These are phyloP conservation scores for Cutaneotrichosporon cyanovorans DNA, from an alignment of 1,284 basidiomycete species.

Conservation along the genomic window DNA sequence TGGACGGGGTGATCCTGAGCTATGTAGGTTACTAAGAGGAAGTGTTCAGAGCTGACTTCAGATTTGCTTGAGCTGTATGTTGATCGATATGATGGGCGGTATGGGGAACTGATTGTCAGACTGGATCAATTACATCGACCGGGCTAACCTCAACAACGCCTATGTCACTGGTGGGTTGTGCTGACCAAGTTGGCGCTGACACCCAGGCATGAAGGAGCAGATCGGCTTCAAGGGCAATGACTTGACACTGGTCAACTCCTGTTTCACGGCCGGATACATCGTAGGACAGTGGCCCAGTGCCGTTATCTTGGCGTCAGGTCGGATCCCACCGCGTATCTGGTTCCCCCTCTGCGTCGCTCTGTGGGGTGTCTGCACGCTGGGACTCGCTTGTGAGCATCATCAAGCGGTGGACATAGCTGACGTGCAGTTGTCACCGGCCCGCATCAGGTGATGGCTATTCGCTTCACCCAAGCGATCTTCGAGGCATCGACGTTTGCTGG, in stretches of 20 bases:
- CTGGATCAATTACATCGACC: slow-evolving; percentile 17
- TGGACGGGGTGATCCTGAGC: slow-evolving; percentile 33
- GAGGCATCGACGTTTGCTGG: slow-evolving; percentile 34
- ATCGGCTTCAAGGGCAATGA: slow-evolving; percentile 19
- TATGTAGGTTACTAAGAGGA: slow-evolving; percentile 21
- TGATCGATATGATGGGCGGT: background rate
- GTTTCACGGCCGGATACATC: slow-evolving; percentile 36
- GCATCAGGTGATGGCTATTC: slow-evolving; percentile 31
- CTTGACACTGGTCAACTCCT: slow-evolving; percentile 26
- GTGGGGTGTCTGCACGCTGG: slow-evolving; percentile 31
- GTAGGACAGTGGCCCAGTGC: slow-evolving; percentile 33
- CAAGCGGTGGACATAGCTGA: background rate
- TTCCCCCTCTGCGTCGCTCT: slow-evolving; percentile 33
- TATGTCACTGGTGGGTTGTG: slow-evolving; percentile 21
- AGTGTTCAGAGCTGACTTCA: slow-evolving; percentile 2
- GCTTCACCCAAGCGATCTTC: slow-evolving; percentile 31
- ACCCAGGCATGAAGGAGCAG: slow-evolving; percentile 24
- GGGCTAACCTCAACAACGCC: slow-evolving; percentile 9
- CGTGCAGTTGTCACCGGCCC: slow-evolving; percentile 21
- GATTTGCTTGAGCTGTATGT: slow-evolving; percentile 25
- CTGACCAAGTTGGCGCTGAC: no score
- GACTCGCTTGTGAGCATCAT: slow-evolving; percentile 10
- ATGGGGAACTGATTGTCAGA: background rate
- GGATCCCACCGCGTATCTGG: slow-evolving; percentile 32
- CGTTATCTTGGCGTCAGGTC: slow-evolving; percentile 30